Evolutionary conservation across 345 rosid genomes (phyloP).

Genomic region (Eucalyptus polyanthemos): DNA sequence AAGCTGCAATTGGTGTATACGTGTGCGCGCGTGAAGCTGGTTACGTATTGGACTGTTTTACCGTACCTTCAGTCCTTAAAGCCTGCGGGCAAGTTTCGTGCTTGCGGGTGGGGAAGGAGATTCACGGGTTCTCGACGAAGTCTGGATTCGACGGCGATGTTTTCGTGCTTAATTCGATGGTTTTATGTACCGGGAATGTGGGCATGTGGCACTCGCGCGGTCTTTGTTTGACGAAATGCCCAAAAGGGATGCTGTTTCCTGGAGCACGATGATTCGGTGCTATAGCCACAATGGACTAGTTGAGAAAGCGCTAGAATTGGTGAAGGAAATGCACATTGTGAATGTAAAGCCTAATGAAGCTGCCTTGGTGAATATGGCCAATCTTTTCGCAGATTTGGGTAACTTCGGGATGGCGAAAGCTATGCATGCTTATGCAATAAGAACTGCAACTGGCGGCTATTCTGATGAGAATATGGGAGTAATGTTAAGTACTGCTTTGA

Average conservation of each 20-base stretch:
- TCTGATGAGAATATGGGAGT: slow-evolving; percentile 8
- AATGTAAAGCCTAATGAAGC: slow-evolving; percentile 19
- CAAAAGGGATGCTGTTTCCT: slow-evolving; percentile 33
- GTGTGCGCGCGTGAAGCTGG: slow-evolving; percentile 8
- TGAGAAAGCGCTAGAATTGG: slow-evolving; percentile 10
- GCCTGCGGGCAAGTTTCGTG: slow-evolving; percentile 20
- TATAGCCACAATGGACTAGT: slow-evolving; percentile 5
- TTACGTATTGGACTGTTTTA: slow-evolving; percentile 16
- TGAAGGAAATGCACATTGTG: slow-evolving; percentile 12
- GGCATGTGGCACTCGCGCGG: slow-evolving; percentile 3
- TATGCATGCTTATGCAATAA: slow-evolving; percentile 25
- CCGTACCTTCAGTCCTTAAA: slow-evolving; percentile 27
- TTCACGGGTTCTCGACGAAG: slow-evolving; percentile 27
- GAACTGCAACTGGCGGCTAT: background rate
- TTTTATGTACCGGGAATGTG: slow-evolving; percentile 31
- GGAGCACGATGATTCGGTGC: slow-evolving; percentile 38
- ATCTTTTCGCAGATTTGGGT: slow-evolving; percentile 9
- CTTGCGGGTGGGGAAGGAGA: slow-evolving; percentile 19
- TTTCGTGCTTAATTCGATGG: slow-evolving; percentile 24
- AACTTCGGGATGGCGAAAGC: slow-evolving; percentile 8
- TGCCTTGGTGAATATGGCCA: slow-evolving; percentile 21
- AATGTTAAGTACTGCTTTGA: slow-evolving; percentile 18
- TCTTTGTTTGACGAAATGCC: slow-evolving; percentile 25
- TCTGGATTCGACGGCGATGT: slow-evolving; percentile 19
- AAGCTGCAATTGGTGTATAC: slow-evolving; percentile 9